These are phyloP conservation scores for Helotiales sp. DNA, from an alignment of 2,329 filamentous ascomycete species.

Conservation along the genomic window DNA sequence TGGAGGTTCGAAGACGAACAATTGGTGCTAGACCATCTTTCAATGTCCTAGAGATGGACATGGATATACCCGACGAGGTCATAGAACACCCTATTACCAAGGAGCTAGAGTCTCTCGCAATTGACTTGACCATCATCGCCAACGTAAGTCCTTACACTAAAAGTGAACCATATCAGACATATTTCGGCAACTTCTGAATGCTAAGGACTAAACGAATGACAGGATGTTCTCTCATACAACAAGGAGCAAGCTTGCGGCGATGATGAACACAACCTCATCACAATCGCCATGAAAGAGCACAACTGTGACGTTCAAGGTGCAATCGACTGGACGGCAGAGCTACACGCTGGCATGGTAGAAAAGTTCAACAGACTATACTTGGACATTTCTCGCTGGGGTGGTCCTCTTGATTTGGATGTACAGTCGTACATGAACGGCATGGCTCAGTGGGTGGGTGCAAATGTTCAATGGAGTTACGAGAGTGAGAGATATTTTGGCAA, in stretches of 20 bases:
- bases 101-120: slow-evolving; percentile 4
- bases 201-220: not conserved
- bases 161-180: not conserved
- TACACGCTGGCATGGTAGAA: slow-evolving; percentile 3
- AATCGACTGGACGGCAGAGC: slow-evolving; percentile 1
- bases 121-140: slow-evolving; percentile 5
- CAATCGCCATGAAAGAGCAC: slow-evolving; percentile 5
- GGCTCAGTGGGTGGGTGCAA: slow-evolving; percentile 5
- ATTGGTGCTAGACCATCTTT: slow-evolving; percentile 4
- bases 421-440: slow-evolving; percentile 8
- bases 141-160: not conserved
- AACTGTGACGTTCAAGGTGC: slow-evolving; percentile 1
- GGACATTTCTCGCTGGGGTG: slow-evolving; percentile 1
- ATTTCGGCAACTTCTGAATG: not conserved
- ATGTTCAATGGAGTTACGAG: slow-evolving; percentile 8
- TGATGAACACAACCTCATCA: slow-evolving; percentile 6
- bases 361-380: slow-evolving; percentile 1
- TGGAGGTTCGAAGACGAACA: slow-evolving; percentile 2
- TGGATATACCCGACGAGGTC: slow-evolving; percentile 3
- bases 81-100: not conserved
- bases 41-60: slow-evolving; percentile 6
- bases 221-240: slow-evolving; percentile 6
- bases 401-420: slow-evolving; percentile 5
- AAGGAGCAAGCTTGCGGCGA: slow-evolving; percentile 6
- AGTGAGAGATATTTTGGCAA: slow-evolving; percentile 8